Percentiles rank a stretch among this genome's conserved stretches.
phyloP scores from a whole-genome alignment of 2,329 filamentous ascomycete genomes.

The Ceratocystis ficicola region DNA sequence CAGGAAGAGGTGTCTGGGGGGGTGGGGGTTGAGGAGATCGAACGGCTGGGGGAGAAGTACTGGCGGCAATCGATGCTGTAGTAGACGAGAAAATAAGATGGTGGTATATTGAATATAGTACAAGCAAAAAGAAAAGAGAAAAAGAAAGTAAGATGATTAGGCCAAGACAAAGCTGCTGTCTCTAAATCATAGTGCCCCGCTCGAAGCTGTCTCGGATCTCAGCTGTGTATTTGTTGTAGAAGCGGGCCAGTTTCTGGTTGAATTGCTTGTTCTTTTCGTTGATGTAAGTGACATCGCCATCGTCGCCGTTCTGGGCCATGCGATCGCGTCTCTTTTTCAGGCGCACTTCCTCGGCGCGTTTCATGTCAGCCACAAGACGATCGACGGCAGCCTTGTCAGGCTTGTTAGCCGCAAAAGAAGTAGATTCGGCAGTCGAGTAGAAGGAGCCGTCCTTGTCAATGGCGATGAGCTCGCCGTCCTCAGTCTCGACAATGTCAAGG shows the following conservation, averaged over 20 bases:
- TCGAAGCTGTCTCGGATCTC: constrained; percentile 98
- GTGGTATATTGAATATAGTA: neutral
- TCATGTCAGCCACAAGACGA: constrained; percentile 70
- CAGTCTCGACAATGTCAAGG: constrained; percentile 89
- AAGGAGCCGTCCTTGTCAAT: constrained; percentile 85
- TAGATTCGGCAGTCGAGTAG: constrained; percentile 77
- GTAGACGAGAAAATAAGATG: constrained; percentile 24
- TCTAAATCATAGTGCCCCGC: constrained; percentile 82
- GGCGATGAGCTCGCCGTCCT: constrained; percentile 84
- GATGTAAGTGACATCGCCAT: constrained; percentile 93
- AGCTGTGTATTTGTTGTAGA: constrained; percentile 97
- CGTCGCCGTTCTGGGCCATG: constrained; percentile 65
- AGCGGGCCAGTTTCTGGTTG: constrained; percentile 89
- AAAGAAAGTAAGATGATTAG: neutral
- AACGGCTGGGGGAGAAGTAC: constrained; percentile 63
- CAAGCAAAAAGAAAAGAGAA: neutral
- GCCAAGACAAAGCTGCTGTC: too few relatives aligned
- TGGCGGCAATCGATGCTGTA: constrained; percentile 89
- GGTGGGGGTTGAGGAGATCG: constrained; percentile 67
- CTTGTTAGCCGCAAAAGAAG: constrained; percentile 69
- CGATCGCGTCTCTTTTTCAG: constrained; percentile 77
- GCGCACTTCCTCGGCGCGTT: constrained; percentile 75
- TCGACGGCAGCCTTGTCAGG: constrained; percentile 82
- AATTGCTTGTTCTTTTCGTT: constrained; percentile 99
- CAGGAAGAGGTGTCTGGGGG: constrained; percentile 62